Evolutionary conservation across 768 basidiomycete species (phyloP).

Genomic region (Mycena vitilis): DNA sequence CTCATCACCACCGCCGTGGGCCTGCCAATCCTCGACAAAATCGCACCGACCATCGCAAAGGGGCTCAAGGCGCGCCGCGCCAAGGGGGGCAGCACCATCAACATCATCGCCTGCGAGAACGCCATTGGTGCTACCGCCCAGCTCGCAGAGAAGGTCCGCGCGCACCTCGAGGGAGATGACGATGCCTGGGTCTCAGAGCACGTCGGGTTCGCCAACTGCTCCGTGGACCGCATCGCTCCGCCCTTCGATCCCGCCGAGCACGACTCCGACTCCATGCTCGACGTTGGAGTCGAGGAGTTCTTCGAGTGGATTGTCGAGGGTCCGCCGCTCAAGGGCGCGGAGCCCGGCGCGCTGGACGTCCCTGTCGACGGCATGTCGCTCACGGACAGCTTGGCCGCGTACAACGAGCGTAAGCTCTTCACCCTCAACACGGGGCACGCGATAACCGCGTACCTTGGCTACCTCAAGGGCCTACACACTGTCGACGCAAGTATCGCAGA

Average conservation of each 20-base stretch:
- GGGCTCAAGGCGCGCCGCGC: conserved; percentile 45
- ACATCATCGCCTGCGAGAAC: conserved; percentile 57
- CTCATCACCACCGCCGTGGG: conserved; percentile 54
- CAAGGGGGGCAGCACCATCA: conserved; percentile 39
- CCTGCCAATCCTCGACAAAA: conserved; percentile 46
- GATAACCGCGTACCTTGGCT: conserved; percentile 52
- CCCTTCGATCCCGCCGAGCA: conserved; percentile 32
- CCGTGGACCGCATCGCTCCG: conserved; percentile 53
- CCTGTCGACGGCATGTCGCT: conserved; percentile 42
- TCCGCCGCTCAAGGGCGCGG: conserved; percentile 40
- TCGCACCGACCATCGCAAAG: conserved; percentile 48
- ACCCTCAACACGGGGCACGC: conserved; percentile 57
- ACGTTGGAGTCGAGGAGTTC: conserved; percentile 55
- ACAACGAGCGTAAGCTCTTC: conserved; percentile 57
- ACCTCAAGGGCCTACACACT: conserved; percentile 43
- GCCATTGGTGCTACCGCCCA: conserved; percentile 48
- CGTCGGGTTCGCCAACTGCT: conserved; percentile 55
- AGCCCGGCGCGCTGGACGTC: conserved; percentile 42
- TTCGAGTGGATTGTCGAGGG: conserved; percentile 54
- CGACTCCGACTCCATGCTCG: conserved; percentile 41
- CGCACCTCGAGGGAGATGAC: conserved; percentile 44
- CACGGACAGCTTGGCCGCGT: conserved; percentile 46
- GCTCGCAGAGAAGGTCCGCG: conserved; percentile 44
- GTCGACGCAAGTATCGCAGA: conserved; percentile 48
- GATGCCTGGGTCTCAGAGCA: conserved; percentile 41